Percentiles rank a stretch among this genome's conserved stretches.
These are phyloP conservation scores for Logfia minima DNA, from an alignment of 129 eudicot genomes.

Conservation along the genomic window DNA sequence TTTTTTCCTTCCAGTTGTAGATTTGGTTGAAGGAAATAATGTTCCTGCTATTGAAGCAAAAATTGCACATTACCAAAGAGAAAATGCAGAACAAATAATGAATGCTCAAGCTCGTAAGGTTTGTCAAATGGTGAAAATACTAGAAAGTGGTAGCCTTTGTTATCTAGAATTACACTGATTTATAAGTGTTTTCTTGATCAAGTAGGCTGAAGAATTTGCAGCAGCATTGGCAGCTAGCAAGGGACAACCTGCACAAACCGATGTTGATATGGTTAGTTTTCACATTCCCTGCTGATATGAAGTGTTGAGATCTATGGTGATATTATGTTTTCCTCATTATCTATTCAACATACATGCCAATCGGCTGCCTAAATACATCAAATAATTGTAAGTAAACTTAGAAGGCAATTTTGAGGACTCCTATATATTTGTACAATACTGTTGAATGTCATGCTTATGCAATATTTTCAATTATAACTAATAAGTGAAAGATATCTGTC, in stretches of 20 bases:
- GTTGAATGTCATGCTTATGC: neutral
- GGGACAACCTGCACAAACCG: constrained; percentile 59
- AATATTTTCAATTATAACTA: neutral
- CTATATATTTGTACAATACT: neutral
- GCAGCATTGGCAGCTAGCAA: constrained; percentile 96
- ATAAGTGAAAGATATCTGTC: neutral
- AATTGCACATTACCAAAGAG: constrained; percentile 69
- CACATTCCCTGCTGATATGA: neutral
- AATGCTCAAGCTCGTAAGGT: constrained; percentile 94
- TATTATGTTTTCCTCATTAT: neutral
- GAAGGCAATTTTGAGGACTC: neutral
- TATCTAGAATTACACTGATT: neutral
- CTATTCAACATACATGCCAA: neutral
- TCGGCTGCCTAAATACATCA: neutral
- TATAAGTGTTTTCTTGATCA: constrained; percentile 20
- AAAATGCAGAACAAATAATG: constrained; percentile 95
- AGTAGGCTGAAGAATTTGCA: constrained; percentile 94
- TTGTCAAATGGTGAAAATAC: constrained; percentile 10
- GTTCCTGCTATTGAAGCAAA: constrained; percentile 82
- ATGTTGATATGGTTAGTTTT: constrained; percentile 68
- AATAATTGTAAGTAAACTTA: neutral
- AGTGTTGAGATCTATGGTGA: neutral
- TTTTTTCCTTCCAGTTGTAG: constrained; percentile 43
- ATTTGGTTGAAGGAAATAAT: constrained; percentile 76
- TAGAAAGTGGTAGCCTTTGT: neutral